Conservation (phyloP, 202 grass and related monocot genomes). For the Setaria viridis region DNA sequence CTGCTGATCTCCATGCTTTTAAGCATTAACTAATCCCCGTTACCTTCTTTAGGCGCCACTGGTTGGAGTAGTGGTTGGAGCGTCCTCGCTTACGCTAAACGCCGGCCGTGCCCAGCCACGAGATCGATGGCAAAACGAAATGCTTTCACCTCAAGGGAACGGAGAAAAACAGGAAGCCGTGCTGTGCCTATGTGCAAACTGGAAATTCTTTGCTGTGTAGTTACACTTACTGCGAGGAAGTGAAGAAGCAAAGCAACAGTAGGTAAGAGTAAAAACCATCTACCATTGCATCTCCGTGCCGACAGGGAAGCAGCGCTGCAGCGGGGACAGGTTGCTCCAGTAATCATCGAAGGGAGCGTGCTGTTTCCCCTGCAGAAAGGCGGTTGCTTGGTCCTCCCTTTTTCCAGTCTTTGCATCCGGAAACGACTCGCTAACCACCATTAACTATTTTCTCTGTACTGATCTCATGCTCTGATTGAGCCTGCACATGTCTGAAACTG, state of each 20-base stretch:
- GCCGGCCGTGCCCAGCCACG: conserved; percentile 5
- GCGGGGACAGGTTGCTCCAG: background rate
- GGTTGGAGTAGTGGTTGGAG: conserved; percentile 42
- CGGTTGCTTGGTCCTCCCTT: background rate
- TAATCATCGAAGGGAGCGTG: background rate
- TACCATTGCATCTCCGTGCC: background rate
- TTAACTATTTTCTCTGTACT: conserved; percentile 2
- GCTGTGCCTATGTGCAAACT: background rate
- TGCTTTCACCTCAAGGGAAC: conserved; percentile 32
- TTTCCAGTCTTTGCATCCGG: background rate
- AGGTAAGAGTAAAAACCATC: background rate
- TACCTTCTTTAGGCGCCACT: conserved; percentile 22
- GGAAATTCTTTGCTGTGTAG: conserved; percentile 11
- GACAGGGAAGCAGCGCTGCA: conserved; percentile 35
- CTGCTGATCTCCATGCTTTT: background rate
- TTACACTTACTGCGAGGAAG: conserved; percentile 25
- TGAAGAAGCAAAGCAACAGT: conserved; percentile 28
- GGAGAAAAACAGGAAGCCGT: background rate
- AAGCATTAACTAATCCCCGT: conserved; percentile 14
- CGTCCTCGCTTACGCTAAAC: conserved; percentile 40
- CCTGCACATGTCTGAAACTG: conserved; percentile 9
- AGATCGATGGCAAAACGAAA: background rate
- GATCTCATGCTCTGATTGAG: conserved; percentile 32
- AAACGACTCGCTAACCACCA: conserved; percentile 6
- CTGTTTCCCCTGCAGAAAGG: conserved; percentile 37